Percentiles rank a stretch among this genome's conserved stretches.
Conservation (phyloP, 192 early-diverging fungal species). For the Kickxella alabastrina region DNA sequence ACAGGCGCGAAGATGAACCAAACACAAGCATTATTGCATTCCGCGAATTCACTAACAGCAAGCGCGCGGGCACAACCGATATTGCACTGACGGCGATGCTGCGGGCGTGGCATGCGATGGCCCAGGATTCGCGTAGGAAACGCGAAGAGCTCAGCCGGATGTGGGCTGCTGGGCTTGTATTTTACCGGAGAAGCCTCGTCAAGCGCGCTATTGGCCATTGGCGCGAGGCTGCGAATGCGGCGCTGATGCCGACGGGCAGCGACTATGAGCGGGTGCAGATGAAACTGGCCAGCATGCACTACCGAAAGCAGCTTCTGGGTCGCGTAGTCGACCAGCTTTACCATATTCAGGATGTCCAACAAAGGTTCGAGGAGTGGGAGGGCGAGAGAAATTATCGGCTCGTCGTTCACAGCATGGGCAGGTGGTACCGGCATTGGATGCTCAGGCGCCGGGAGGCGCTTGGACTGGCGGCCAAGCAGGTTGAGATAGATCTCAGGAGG, state of each 20-base stretch:
- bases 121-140: slow-evolving; percentile 5
- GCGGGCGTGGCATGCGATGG: slow-evolving; percentile 33
- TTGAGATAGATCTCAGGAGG: no score
- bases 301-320: slow-evolving; percentile 4
- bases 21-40: no score
- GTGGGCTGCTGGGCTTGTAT: slow-evolving; percentile 23
- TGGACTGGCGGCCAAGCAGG: no score
- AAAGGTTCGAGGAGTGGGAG: slow-evolving; percentile 2
- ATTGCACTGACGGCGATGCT: slow-evolving; percentile 21
- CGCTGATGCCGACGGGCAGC: background rate
- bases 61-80: slow-evolving; percentile 19
- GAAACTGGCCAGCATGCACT: slow-evolving; percentile 16
- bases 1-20: no score
- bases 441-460: no score
- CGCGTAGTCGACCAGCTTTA: background rate
- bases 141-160: slow-evolving; percentile 27
- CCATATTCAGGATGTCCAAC: background rate
- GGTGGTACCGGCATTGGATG: no score
- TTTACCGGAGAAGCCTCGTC: slow-evolving; percentile 2
- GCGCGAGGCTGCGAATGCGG: background rate
- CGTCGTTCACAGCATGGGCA: no score
- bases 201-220: slow-evolving; percentile 2
- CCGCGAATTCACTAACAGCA: slow-evolving; percentile 21
- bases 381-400: background rate
- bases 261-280: slow-evolving; percentile 7